Evolutionary conservation across 1,284 basidiomycete genomes (phyloP), one percentile per base, ranked within the genome.

Genomic region (Marasmius sp.): DNA sequence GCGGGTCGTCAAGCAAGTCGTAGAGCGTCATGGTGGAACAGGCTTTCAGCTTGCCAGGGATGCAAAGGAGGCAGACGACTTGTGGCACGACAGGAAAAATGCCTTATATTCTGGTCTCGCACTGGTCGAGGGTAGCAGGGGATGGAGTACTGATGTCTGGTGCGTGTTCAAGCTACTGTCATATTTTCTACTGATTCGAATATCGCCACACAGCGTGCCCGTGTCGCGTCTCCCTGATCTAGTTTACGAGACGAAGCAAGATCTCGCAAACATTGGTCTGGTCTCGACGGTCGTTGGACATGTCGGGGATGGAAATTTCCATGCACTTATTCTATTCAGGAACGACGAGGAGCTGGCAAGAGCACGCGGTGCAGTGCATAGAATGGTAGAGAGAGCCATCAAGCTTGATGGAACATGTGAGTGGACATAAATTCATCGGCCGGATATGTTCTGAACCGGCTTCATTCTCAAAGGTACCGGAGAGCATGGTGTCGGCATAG

Each of bases 71-170:
- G 93, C 92, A 0, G 80, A 81, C 2, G 86, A 88, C 57, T 75
- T 98, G 9, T 98, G 95, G 95, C 77, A 82, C 55, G 93, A 94
- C 60, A 74, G 96, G 51, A 98, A 97, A 80, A 91, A 92, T 57
- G 93, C 91, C 8, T 79, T 90, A 45, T 93, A 88, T 78, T 82
- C 85, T 9, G 85, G 88, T 1, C 69, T 94, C 68, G 87, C 88
- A 57, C 72, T 91, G 41, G 74, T 85, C n/a, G 85, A 87, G 7
- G 87, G 86, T 6, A 75, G 80, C 1, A 83, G 79, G 61, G 89
- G 86, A 1, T 94, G 91, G 89, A 81, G 86, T 18, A 96, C 94
- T 16, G 94, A 96, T 75, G 92, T 94, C 49, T 94, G 92, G 91
- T 93, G 61, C 58, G 87, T 75, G 62, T 27, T 52, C 53, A 27